Percentiles rank a stretch among this genome's conserved stretches.
phyloP scores from a whole-genome alignment of 805 yeast species.

The Candida maesae region DNA sequence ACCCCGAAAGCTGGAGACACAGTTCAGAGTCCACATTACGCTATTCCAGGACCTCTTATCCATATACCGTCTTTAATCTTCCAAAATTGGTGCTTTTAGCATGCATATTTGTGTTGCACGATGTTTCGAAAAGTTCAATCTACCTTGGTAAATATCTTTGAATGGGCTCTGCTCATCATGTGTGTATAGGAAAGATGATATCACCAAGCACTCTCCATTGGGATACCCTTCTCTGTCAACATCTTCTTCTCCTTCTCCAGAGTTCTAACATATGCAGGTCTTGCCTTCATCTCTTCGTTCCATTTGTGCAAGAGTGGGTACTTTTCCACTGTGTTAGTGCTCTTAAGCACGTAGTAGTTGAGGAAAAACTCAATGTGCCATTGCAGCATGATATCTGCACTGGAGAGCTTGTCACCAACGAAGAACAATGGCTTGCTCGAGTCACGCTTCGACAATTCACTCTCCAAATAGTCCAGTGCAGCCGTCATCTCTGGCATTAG shows the following conservation, averaged over 20 bases:
- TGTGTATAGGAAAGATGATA: too few relatives aligned
- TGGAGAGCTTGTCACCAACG: constrained; percentile 46
- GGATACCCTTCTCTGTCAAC: neutral
- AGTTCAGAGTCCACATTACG: too few relatives aligned
- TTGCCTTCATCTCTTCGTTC: neutral
- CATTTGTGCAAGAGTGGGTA: neutral
- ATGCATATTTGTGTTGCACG: too few relatives aligned
- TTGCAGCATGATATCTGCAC: constrained; percentile 42
- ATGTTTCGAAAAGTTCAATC: too few relatives aligned
- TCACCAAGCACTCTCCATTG: neutral
- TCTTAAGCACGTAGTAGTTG: neutral
- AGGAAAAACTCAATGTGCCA: neutral
- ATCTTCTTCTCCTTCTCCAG: neutral
- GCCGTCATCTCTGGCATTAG: too few relatives aligned
- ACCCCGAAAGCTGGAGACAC: too few relatives aligned
- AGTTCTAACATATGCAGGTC: neutral
- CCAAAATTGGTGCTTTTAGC: too few relatives aligned
- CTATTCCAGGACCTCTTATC: too few relatives aligned
- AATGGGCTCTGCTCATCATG: too few relatives aligned
- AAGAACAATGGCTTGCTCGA: constrained; percentile 28
- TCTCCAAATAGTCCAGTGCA: constrained; percentile 37
- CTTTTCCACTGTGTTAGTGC: neutral
- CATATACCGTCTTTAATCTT: too few relatives aligned
- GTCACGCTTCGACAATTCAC: neutral
- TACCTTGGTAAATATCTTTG: too few relatives aligned